A percentile compares a stretch with the other conserved stretches of the same genome.
Evolutionary conservation across 2,329 filamentous ascomycete species (phyloP).

Genomic region (Davidsoniella virescens): DNA sequence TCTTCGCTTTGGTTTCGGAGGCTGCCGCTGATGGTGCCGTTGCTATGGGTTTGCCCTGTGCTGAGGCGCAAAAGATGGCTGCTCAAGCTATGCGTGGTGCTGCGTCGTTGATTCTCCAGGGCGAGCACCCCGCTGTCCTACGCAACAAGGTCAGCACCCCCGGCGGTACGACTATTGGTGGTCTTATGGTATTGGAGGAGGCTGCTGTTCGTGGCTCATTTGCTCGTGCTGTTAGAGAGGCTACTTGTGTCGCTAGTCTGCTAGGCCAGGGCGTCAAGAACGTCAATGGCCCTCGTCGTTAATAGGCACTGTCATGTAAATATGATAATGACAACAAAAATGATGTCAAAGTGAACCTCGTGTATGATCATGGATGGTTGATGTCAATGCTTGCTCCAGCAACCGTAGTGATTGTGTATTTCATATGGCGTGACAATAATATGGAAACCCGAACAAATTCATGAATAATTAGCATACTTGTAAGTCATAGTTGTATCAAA

Average conservation of each 20-base stretch:
- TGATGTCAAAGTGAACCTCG: too few species aligned
- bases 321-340: too few species aligned
- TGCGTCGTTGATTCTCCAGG: conserved; percentile 49
- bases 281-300: conserved; percentile 22
- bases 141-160: conserved; percentile 64
- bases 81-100: conserved; percentile 65
- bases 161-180: conserved; percentile 63
- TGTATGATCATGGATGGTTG: background rate
- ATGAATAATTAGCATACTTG: too few species aligned
- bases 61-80: conserved; percentile 60
- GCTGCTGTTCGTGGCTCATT: conserved; percentile 51
- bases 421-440: too few species aligned
- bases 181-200: conserved; percentile 58
- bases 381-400: too few species aligned
- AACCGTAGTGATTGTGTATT: too few species aligned
- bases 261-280: conserved; percentile 30
- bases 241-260: conserved; percentile 52
- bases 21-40: conserved; percentile 62
- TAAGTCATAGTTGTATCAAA: too few species aligned
- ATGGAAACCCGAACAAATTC: too few species aligned
- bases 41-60: conserved; percentile 59
- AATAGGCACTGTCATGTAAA: background rate
- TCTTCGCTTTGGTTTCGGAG: conserved; percentile 61
- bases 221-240: conserved; percentile 52
- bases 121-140: conserved; percentile 60